Evolutionary conservation across 1,284 basidiomycete species (phyloP).

Genomic region (Ceratobasidium sp.): DNA sequence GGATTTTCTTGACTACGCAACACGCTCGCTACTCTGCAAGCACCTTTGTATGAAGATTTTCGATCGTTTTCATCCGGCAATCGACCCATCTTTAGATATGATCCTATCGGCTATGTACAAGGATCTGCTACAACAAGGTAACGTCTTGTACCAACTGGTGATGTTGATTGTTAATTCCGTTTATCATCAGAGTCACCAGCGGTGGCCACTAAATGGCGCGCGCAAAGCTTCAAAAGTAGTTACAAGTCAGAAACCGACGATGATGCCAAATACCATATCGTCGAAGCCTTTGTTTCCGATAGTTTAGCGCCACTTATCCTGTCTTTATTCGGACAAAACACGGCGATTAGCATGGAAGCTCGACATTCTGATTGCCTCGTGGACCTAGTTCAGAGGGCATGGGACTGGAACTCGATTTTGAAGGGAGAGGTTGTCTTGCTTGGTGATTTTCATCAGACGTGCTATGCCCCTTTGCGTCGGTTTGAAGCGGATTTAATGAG

Average conservation of each 20-base stretch:
- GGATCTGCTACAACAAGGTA: background rate
- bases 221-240: constrained; percentile 29
- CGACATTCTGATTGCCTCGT: background rate
- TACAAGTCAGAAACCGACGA: background rate
- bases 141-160: background rate
- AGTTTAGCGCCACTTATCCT: too few relatives aligned
- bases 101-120: background rate
- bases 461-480: background rate
- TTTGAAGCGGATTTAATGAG: background rate
- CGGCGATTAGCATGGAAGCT: background rate
- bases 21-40: constrained; percentile 27
- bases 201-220: constrained; percentile 30
- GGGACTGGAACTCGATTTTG: constrained; percentile 34
- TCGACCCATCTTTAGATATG: background rate
- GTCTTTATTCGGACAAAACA: constrained; percentile 4
- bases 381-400: background rate
- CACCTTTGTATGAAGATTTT: constrained; percentile 2
- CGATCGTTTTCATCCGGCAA: constrained; percentile 31
- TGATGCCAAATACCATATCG: too few relatives aligned
- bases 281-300: too few relatives aligned
- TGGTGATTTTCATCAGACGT: constrained; percentile 10
- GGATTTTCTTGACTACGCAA: constrained; percentile 30
- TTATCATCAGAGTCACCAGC: background rate
- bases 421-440: constrained; percentile 24
- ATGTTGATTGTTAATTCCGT: background rate